Base-by-base conservation (phyloP, 768 basidiomycete genomes). In the Suillus weaverae region DNA sequence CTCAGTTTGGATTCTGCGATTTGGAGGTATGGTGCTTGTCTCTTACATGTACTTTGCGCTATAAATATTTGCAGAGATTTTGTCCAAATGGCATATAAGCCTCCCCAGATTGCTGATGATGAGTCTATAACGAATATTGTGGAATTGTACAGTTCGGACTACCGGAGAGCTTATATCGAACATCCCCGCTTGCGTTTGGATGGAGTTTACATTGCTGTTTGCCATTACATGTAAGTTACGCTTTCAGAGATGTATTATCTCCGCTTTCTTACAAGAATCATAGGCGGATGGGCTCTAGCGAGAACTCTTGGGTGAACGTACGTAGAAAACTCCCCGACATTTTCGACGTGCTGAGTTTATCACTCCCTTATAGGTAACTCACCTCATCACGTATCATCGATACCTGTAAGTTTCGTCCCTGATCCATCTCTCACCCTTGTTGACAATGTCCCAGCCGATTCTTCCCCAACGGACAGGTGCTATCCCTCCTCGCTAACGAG, bases 361-460 rank as follows among this genome's bases (percentile, higher is more conserved):
- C 39, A 68, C 54, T 10, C 66, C 14, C 20, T 8, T 64, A 30
- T 70, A 93, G 92, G 81, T 92, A 65, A 91, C 79, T 72, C 94
- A 97, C 71, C 82, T 95, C 64, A 86, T 97, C 71, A 96, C 94
- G 6, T 97, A 97, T 75, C 92, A 96, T 71, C 92, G 95, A 38
- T 97, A 94, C 75, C 82, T 97, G 88, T 92, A 68, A 76, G 89
- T 69, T 9, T 8, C n/a, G 14, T 61, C 5, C 38, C 32, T n/a
- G 35, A 22, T 5, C 53, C 36, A 36, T 41, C 26, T 33, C 59
- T 66, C 51, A 7, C 32, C 41, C 36, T 51, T 5, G 3, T 46
- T 68, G 44, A 73, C 56, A 26, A 20, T 56, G 14, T 62, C 36
- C 1, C 69, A 94, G 92, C 53, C 92, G 95, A 33, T 97, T 97